A percentile compares a stretch with the other conserved stretches of the same genome.
These are phyloP conservation scores for Yamadazyma oceani DNA, from an alignment of 1,139 yeast genomes.

Conservation along the genomic window DNA sequence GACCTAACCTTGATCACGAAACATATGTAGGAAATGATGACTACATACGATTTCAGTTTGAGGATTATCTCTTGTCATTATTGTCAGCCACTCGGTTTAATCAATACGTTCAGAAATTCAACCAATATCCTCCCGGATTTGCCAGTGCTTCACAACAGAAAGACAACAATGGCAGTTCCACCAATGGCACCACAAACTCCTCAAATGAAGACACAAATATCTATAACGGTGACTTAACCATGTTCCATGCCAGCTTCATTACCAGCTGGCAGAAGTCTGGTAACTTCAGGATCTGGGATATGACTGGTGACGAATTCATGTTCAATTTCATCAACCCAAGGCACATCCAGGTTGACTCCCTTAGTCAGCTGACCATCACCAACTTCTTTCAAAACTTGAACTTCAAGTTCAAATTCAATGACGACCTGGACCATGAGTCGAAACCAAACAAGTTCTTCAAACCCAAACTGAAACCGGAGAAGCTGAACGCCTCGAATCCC, in stretches of 20 bases:
- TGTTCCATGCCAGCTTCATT: conserved; percentile 58
- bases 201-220: conserved; percentile 19
- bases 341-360: conserved; percentile 43
- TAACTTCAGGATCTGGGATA: conserved; percentile 70
- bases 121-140: conserved; percentile 47
- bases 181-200: not conserved
- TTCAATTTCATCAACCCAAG: conserved; percentile 85
- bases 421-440: conserved; percentile 12
- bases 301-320: conserved; percentile 79
- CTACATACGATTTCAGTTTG: conserved; percentile 82
- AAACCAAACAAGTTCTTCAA: conserved; percentile 16
- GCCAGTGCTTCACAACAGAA: conserved; percentile 1
- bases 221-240: conserved; percentile 30
- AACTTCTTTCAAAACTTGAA: conserved; percentile 30
- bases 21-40: conserved; percentile 76
- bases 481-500: no score
- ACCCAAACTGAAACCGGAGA: conserved; percentile 6
- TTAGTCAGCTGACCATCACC: conserved; percentile 13
- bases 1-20: conserved; percentile 19
- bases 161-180: not conserved
- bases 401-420: conserved; percentile 16
- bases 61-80: conserved; percentile 80
- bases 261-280: conserved; percentile 64
- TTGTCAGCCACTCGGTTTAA: conserved; percentile 71
- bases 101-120: conserved; percentile 51